A percentile compares a stretch with the other conserved stretches of the same genome.
Conservation (phyloP, 1,139 yeast genomes). For the Debaryomyces fabryi region DNA sequence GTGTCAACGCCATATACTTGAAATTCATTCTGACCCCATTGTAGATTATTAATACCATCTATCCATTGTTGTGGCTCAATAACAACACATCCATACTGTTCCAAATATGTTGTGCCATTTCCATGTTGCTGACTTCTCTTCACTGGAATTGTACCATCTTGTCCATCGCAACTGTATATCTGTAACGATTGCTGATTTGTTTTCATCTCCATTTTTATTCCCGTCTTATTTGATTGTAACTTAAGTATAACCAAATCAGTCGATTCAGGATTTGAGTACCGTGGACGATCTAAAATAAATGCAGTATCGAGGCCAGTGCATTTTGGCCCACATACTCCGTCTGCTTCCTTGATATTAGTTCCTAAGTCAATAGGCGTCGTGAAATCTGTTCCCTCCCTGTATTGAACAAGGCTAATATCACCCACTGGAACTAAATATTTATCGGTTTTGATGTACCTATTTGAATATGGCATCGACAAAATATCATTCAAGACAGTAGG, state of each 20-base stretch:
- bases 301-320: slow-evolving; percentile 4
- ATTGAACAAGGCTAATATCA: slow-evolving; percentile 1
- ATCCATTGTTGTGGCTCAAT: slow-evolving; percentile 2
- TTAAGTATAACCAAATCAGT: neutral
- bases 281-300: slow-evolving; percentile 3
- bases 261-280: neutral
- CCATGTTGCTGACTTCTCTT: slow-evolving; percentile 1
- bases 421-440: neutral
- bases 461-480: neutral
- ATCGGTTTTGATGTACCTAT: neutral
- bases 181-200: slow-evolving; percentile 10
- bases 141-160: slow-evolving; percentile 1
- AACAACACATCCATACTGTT: slow-evolving; percentile 2
- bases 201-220: slow-evolving; percentile 15
- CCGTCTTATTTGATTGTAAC: slow-evolving; percentile 12
- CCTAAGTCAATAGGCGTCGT: neutral
- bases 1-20: slow-evolving; percentile 2
- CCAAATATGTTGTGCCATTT: neutral
- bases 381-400: neutral
- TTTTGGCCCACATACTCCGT: neutral
- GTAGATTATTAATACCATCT: slow-evolving; percentile 2
- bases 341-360: neutral
- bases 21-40: slow-evolving; percentile 1
- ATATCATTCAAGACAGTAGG: neutral
- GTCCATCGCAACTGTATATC: neutral